A percentile compares a stretch with the other conserved stretches of the same genome.
These are phyloP conservation scores for Dimargaris cristalligena DNA, from an alignment of 192 early-diverging fungal genomes.

Conservation along the genomic window DNA sequence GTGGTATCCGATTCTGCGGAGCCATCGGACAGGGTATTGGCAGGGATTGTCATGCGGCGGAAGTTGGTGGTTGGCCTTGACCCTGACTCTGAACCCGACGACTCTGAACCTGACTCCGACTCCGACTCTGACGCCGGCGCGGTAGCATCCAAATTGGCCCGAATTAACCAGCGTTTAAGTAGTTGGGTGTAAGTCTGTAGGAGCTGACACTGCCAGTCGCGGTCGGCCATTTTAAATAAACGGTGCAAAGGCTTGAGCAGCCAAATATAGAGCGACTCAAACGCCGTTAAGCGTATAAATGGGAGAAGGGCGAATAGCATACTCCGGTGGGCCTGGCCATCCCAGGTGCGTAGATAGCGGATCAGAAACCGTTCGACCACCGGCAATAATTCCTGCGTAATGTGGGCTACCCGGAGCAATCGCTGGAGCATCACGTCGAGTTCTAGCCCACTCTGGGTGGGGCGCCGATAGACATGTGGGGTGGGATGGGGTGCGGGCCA, in stretches of 20 bases:
- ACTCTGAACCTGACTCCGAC: no score
- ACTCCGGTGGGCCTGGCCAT: neutral
- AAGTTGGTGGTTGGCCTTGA: no score
- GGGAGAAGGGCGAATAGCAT: neutral
- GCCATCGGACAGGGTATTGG: neutral
- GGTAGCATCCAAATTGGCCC: no score
- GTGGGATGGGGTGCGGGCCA: neutral
- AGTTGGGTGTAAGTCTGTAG: neutral
- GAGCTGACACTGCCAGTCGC: neutral
- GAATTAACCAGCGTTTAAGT: neutral
- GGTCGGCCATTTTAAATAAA: neutral
- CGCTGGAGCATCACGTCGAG: neutral
- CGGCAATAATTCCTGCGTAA: neutral
- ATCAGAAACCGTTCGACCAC: neutral
- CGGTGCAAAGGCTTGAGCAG: conserved; percentile 3
- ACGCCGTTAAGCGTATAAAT: neutral
- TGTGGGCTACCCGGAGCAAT: neutral
- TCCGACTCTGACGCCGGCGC: no score
- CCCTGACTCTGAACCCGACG: no score
- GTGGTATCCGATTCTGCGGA: neutral
- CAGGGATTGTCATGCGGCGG: no score
- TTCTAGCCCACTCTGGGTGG: no score
- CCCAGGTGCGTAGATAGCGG: neutral
- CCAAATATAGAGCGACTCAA: neutral
- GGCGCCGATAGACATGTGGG: no score